Evolutionary conservation across 176 grass and related monocot species (phyloP).

Genomic region (Avena sativa): DNA sequence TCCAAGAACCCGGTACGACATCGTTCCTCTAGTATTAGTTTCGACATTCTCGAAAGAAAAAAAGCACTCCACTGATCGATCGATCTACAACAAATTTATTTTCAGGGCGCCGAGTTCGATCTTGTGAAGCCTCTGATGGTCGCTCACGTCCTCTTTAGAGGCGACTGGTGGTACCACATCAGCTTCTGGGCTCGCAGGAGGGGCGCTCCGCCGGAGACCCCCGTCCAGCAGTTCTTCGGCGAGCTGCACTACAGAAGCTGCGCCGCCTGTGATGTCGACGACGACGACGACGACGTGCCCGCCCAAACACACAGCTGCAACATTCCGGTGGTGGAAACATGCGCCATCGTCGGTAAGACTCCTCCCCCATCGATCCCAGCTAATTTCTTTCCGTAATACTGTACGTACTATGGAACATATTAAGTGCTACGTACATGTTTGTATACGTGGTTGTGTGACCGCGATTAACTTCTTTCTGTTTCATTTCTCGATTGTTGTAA

Average conservation of each 20-base stretch:
- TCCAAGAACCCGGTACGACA: background rate
- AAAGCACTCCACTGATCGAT: background rate
- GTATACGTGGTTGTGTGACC: no score
- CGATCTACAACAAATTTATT: background rate
- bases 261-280: background rate
- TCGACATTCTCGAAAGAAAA: background rate
- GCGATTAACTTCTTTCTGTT: no score
- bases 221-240: background rate
- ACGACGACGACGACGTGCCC: background rate
- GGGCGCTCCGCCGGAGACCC: background rate
- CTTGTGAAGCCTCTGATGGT: conserved; percentile 1
- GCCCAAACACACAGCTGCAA: background rate
- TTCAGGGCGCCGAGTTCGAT: background rate
- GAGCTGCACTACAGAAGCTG: conserved; percentile 10
- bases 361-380: no score
- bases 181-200: conserved; percentile 1
- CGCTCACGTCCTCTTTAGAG: background rate
- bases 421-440: no score
- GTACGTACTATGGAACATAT: no score
- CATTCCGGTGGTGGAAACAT: background rate
- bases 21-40: background rate
- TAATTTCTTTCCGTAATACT: no score
- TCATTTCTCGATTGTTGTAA: no score
- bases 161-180: background rate
- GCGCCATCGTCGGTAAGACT: background rate